Evolutionary conservation across 2,329 filamentous ascomycete species (phyloP).

Genomic region (Cordyceps cateniannulata): DNA sequence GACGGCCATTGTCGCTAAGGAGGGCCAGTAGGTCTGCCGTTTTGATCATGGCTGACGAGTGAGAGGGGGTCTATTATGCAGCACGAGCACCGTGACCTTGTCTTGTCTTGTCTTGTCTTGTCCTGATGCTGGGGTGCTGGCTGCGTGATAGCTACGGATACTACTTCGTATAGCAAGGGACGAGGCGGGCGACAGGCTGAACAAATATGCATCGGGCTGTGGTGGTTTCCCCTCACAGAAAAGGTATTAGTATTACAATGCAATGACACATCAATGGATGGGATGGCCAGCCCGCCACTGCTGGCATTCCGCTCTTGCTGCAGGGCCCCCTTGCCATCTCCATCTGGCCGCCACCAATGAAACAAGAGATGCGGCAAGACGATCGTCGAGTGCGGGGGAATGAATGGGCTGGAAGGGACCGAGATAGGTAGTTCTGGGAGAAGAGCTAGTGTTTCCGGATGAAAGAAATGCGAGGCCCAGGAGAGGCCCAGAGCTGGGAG

Average conservation of each 20-base stretch:
- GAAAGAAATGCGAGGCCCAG: background rate
- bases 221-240: background rate
- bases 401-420: background rate
- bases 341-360: background rate
- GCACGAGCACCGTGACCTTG: background rate
- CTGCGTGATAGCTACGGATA: background rate
- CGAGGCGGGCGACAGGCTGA: background rate
- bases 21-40: background rate
- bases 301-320: background rate
- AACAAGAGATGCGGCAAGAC: background rate
- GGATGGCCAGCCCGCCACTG: background rate
- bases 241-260: background rate
- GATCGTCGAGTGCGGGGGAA: background rate
- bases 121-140: background rate
- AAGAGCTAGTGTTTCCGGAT: background rate
- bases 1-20: background rate
- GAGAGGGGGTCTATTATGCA: background rate
- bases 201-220: background rate
- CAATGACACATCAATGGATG: constrained; percentile 7
- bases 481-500: background rate
- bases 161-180: background rate
- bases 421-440: background rate
- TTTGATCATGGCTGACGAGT: background rate
- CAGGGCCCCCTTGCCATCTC: background rate
- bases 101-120: background rate